Evolutionary conservation across 2,329 filamentous ascomycete species (phyloP).

Genomic region (Penicillium decumbens): DNA sequence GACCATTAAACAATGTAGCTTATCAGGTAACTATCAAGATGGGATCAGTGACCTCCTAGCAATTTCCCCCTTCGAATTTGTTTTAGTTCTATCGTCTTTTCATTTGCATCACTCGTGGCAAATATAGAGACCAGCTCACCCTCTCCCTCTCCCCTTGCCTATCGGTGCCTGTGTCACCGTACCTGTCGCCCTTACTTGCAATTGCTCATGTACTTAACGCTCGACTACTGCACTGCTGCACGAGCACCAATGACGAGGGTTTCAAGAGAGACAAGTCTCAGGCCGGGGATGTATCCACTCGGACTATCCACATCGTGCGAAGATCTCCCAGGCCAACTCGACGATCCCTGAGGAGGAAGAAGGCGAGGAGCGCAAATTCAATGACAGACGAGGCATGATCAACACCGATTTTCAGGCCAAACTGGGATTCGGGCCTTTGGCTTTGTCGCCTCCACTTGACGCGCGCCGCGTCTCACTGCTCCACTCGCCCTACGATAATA

Average conservation of each 20-base stretch:
- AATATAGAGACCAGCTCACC: not conserved
- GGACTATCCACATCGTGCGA: not conserved
- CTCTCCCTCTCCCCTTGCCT: not conserved
- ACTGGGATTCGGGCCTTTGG: slow-evolving; percentile 1
- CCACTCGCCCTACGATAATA: slow-evolving; percentile 12
- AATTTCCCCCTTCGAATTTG: not conserved
- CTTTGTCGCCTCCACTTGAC: slow-evolving; percentile 9
- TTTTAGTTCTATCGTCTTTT: not conserved
- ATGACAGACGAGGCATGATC: slow-evolving; percentile 6
- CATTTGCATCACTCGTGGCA: not conserved
- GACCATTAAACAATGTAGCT: not conserved
- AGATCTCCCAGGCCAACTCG: slow-evolving; percentile 3
- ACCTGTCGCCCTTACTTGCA: slow-evolving; percentile 8
- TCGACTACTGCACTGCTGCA: slow-evolving; percentile 5
- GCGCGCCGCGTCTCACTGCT: slow-evolving; percentile 9
- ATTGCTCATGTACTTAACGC: not conserved
- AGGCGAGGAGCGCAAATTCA: not conserved
- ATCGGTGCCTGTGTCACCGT: slow-evolving; percentile 5
- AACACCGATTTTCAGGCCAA: slow-evolving; percentile 5
- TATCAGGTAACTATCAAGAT: not conserved
- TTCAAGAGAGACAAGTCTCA: slow-evolving; percentile 11
- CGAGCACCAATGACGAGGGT: slow-evolving; percentile 2
- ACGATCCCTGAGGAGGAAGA: not conserved
- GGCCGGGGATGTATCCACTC: not conserved
- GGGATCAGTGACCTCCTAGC: not conserved